Base-by-base conservation (phyloP, 768 basidiomycete species). In the Russula lepida region DNA sequence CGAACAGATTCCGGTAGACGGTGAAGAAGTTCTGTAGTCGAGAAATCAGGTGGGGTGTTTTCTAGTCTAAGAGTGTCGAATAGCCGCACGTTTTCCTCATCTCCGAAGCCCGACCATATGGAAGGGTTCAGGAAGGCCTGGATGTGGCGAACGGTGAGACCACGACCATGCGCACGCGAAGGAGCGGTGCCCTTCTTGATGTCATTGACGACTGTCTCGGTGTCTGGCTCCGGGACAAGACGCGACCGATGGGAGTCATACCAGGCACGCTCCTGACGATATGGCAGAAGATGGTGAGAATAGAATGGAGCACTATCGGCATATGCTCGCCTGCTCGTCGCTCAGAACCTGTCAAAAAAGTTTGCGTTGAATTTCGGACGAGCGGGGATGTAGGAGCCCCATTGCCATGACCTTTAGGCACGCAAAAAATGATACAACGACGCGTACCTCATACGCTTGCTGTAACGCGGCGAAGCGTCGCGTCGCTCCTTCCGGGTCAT, bases 231-330 rank as follows among this genome's bases (percentile, higher is more conserved):
- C 3, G 89, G 88, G 19, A 78, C 76, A 7, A 93, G 78, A 27
- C 89, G 88, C 30, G 88, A 84, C 60, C 86, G 85, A 71, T 98
- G 95, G 5, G 85, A 85, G 73, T 99, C 97, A 73, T 99, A 99
- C 91, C 94, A 99, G 47, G 97, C 94, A 67, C 97, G 80, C 79
- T 98, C 95, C 89, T 95, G 57, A 53, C 48, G 28, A 32, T 17
- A 37, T 48, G 28, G 52, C n/a, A 39, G 48, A 44, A 44, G 41
- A 15, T 51, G 17, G 25, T 51, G 32, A 58, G 52, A 58, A 46
- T 0, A 39, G 13, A 3, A 32, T 54, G 9, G 41, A 2, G 43
- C 23, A 33, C 27, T 48, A 54, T 60, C 47, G 52, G 47, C 11
- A 33, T 30, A 28, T 32, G 64, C 82, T 74, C 74, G 92, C 93